These are phyloP conservation scores for Papiliotrema nemorosa DNA, from an alignment of 1,284 basidiomycete genomes.

Conservation along the genomic window DNA sequence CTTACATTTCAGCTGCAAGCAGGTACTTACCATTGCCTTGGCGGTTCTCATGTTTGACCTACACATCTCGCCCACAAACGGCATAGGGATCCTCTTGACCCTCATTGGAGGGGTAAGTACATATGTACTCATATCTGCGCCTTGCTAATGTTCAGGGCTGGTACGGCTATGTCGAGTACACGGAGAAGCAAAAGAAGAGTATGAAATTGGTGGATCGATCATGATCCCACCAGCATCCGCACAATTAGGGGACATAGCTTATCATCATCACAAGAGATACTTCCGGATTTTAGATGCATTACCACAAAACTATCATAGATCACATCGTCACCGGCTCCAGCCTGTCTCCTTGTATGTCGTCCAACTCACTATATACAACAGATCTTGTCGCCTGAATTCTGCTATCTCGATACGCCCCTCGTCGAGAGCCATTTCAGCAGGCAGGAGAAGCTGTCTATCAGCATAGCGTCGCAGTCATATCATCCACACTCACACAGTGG, in stretches of 20 bases:
- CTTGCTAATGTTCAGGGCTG: conserved; percentile 44
- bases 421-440: conserved; percentile 7
- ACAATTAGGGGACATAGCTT: too few species aligned
- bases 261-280: too few species aligned
- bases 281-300: too few species aligned
- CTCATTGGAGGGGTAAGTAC: conserved; percentile 67
- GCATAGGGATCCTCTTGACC: conserved; percentile 73
- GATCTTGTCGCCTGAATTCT: too few species aligned
- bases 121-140: background rate
- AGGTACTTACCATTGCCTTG: conserved; percentile 83
- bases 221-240: too few species aligned
- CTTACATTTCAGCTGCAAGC: conserved; percentile 60
- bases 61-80: conserved; percentile 71
- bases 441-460: conserved; percentile 20
- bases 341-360: too few species aligned
- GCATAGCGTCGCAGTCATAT: too few species aligned
- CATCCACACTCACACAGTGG: conserved; percentile 54
- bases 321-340: too few species aligned
- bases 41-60: conserved; percentile 80
- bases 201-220: conserved; percentile 16
- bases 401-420: too few species aligned
- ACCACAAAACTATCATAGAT: too few species aligned
- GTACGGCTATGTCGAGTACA: conserved; percentile 72
- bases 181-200: conserved; percentile 54
- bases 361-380: too few species aligned